phyloP scores from a whole-genome alignment of 768 basidiomycete species.

The Leccinum boreale region DNA sequence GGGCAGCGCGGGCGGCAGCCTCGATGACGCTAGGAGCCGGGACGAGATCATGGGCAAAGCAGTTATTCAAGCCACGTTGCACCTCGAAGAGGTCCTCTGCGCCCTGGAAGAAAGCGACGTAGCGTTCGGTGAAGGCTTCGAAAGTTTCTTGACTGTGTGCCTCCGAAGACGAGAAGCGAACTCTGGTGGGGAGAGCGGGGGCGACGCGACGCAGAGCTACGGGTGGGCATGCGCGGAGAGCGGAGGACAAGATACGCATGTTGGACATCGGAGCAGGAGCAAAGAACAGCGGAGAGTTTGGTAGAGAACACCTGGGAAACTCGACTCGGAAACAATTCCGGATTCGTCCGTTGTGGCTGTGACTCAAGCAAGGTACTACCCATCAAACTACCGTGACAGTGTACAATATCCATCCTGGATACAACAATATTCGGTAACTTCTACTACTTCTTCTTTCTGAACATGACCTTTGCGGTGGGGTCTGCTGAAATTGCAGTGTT shows the following conservation, averaged over 20 bases:
- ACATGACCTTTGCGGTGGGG: not conserved
- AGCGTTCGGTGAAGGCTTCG: conserved; percentile 91
- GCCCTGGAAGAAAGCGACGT: conserved; percentile 88
- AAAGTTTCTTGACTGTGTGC: conserved; percentile 87
- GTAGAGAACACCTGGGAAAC: conserved; percentile 8
- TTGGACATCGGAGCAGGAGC: conserved; percentile 19
- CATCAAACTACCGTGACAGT: no score
- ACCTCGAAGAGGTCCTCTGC: conserved; percentile 98
- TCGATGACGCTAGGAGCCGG: conserved; percentile 81
- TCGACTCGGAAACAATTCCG: conserved; percentile 9
- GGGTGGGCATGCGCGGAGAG: conserved; percentile 60
- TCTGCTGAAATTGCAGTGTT: not conserved
- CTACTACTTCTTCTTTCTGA: not conserved
- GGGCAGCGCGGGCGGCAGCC: conserved; percentile 81
- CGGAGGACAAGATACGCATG: conserved; percentile 61
- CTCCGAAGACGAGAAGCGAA: conserved; percentile 41
- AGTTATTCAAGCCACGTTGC: conserved; percentile 98
- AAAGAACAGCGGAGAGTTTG: not conserved
- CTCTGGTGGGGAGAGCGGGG: conserved; percentile 38
- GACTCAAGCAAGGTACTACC: not conserved
- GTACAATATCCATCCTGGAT: not conserved
- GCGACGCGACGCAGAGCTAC: conserved; percentile 39
- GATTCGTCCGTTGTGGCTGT: conserved; percentile 21
- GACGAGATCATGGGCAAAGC: conserved; percentile 97
- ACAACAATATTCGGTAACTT: not conserved